Evolutionary conservation across 306 rosid genomes (phyloP).

Genomic region (Corylus americana): DNA sequence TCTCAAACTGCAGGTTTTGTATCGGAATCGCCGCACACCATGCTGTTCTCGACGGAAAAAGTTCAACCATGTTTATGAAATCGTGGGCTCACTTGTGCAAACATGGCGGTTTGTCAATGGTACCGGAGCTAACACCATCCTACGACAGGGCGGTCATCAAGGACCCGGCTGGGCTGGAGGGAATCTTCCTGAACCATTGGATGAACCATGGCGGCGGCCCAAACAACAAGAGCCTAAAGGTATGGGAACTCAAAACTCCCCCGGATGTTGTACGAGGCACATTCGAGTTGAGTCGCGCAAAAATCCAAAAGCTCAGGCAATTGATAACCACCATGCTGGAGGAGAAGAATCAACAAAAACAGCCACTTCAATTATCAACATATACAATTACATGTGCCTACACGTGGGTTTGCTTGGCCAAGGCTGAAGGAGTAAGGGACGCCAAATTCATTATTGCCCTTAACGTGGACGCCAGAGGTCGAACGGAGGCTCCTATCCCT

Average conservation of each 20-base stretch:
- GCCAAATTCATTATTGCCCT: not conserved
- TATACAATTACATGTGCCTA: slow-evolving; percentile 34
- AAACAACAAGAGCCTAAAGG: slow-evolving; percentile 26
- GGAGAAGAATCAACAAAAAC: slow-evolving; percentile 5
- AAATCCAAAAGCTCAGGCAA: slow-evolving; percentile 30
- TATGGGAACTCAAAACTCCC: slow-evolving; percentile 18
- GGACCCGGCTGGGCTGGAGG: slow-evolving; percentile 26
- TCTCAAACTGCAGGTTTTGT: slow-evolving; percentile 44
- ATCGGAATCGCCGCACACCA: slow-evolving; percentile 51
- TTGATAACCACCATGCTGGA: slow-evolving; percentile 6
- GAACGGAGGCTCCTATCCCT: slow-evolving; percentile 28
- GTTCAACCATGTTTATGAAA: slow-evolving; percentile 46
- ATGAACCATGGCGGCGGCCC: slow-evolving; percentile 9
- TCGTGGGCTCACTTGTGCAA: slow-evolving; percentile 51
- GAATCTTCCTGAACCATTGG: not conserved
- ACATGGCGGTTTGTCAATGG: not conserved
- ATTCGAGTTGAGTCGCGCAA: slow-evolving; percentile 28
- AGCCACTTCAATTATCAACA: slow-evolving; percentile 31
- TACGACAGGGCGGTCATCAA: slow-evolving; percentile 38
- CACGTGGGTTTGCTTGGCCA: slow-evolving; percentile 29
- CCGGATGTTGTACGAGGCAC: slow-evolving; percentile 35
- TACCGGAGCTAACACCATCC: slow-evolving; percentile 38
- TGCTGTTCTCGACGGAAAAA: slow-evolving; percentile 51
- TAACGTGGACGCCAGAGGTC: slow-evolving; percentile 32
- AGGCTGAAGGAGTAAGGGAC: slow-evolving; percentile 26